Evolutionary conservation across 129 eudicot genomes (phyloP), one percentile per base, ranked within the genome.

Genomic region (Arctium lappa): DNA sequence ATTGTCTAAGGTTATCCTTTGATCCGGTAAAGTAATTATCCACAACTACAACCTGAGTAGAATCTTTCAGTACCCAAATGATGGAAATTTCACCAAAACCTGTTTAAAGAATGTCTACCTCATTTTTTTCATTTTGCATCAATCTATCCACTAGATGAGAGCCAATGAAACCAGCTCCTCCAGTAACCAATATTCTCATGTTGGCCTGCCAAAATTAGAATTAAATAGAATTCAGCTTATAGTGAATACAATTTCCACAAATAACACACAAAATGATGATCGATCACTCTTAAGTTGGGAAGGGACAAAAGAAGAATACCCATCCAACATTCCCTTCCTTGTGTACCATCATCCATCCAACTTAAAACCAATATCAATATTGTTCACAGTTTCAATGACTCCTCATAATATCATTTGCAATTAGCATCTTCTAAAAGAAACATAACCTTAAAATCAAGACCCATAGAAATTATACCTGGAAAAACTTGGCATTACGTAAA

Each of bases 111-210:
- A 62, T 31, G 72, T 3, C 6, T 83, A 93, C 98, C 93, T 93
- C 98, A 38, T 93, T 93, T 83, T 93, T 91, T 82, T 93, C 98
- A 73, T 93, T 91, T 77, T 91, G 81, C 98, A 93, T 93, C 89
- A 93, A 84, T 81, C 77, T 91, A 83, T 93, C 98, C 53, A 93
- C 98, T 18, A 93, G 80, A 80, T 93, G 97, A 85, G 97, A 93
- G 76, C 97, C 97, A 73, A 93, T 93, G 79, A 93, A 93, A 77
- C 97, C 98, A 75, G 98, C 98, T 85, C 98, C 98, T 74, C 98
- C 98, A 10, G 97, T 93, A 42, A 93, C 90, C 87, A 93, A 85
- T 79, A 93, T 93, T 83, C 98, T 90, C 98, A 93, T 93, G 84
- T 93, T 93, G 38, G 98, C 89, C 98, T 93, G 86, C 18, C 30